Evolutionary conservation across 2,329 filamentous ascomycete genomes (phyloP), one percentile per base, ranked within the genome.

Genomic region (Pyricularia grisea): DNA sequence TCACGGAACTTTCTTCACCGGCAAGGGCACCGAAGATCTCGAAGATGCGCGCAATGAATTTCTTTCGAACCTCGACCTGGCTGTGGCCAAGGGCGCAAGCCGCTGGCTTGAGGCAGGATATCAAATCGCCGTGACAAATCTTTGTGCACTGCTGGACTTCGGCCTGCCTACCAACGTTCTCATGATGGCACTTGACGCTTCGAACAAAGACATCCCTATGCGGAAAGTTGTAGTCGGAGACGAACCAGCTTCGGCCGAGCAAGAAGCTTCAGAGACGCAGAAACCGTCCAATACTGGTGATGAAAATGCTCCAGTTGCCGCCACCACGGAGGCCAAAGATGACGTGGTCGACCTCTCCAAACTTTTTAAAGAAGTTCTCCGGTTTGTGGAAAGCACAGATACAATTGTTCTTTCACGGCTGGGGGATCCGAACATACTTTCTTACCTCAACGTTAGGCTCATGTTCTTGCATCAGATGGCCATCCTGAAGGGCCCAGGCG

Each of bases 1-100:
- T 0, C 89, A 92, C 70, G 90, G 84, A 0, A 82, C 90, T 9
- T 77, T 92, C 0, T 92, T 92, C 67, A 85, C 83, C 0, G 80
- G 81, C 0, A 82, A 82, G 30, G 76, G 79, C 1, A 73, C 78
- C 1, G 82, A 87, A 0, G 80, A 79, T 5, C 84, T 89, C 27
- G 74, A 81, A 0, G 66, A 76, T 0, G 80, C 83, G 0, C 78
- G 80, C 20, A 70, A 77, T 0, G 81, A 84, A 1, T 91, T 91
- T 60, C 73, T 88, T 0, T 73, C 73, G 0, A 75, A 82, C 0
- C 77, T 94, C 0, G 84, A 90, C 69, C 77, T 77, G 5, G 84
- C 89, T 17, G 89, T 93, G 66, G 81, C 78, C 0, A 77, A 81
- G 1, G 79, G 80, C 0, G 79, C 82, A 1, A 79, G 83, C 66